Evolutionary conservation across 768 basidiomycete genomes (phyloP).

Genomic region (Suillus decipiens): DNA sequence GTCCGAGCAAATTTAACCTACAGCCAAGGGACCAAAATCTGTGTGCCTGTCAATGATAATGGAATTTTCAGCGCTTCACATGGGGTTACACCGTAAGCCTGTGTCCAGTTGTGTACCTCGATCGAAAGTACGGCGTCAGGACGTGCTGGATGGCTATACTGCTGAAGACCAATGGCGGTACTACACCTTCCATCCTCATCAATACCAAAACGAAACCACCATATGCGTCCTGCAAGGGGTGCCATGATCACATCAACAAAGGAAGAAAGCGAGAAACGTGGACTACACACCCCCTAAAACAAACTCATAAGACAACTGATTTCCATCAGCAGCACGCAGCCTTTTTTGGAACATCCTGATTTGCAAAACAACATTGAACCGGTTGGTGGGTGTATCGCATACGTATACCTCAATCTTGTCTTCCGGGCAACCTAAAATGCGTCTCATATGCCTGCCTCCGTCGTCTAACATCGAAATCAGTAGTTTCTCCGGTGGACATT

Average conservation of each 20-base stretch:
- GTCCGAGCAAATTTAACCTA: too few species aligned
- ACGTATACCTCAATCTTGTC: not conserved
- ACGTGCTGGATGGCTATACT: not conserved
- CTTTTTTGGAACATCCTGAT: conserved; percentile 1
- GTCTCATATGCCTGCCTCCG: not conserved
- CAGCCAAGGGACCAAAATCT: too few species aligned
- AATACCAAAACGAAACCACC: not conserved
- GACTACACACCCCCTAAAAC: conserved; percentile 23
- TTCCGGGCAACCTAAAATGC: not conserved
- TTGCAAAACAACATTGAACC: not conserved
- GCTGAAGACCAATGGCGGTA: not conserved
- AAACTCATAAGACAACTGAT: not conserved
- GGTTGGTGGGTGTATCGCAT: not conserved
- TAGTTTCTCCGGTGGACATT: not conserved
- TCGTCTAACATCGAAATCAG: not conserved
- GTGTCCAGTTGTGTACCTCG: not conserved
- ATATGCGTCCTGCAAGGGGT: not conserved
- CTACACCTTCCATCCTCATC: too few species aligned
- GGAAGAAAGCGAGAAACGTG: not conserved
- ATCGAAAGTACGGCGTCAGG: not conserved
- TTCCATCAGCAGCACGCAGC: too few species aligned
- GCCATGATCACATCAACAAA: not conserved
- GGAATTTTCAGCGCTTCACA: too few species aligned
- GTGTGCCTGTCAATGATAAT: too few species aligned
- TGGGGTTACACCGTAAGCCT: not conserved